Conservation (phyloP, 176 grass and related monocot species). For the Juncus inflexus region DNA sequence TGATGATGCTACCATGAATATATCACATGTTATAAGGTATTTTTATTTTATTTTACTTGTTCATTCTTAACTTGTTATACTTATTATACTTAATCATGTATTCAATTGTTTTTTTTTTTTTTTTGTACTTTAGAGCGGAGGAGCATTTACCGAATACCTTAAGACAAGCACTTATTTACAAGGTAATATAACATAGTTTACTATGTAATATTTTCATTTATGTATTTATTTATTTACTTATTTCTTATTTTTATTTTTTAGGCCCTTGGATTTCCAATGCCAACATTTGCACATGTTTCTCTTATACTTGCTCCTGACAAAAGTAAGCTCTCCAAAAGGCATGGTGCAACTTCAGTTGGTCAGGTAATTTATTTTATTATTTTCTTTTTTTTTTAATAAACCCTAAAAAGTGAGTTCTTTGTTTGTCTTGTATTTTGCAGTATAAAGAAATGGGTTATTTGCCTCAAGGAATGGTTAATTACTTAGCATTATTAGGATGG, state of each 20-base stretch:
- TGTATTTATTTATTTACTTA: background rate
- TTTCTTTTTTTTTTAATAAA: slow-evolving; percentile 15
- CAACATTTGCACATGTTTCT: slow-evolving; percentile 96
- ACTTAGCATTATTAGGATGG: slow-evolving; percentile 88
- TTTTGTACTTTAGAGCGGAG: slow-evolving; percentile 52
- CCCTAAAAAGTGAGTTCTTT: background rate
- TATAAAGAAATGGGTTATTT: slow-evolving; percentile 99
- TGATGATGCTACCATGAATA: slow-evolving; percentile 88
- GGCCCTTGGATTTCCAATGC: slow-evolving; percentile 96
- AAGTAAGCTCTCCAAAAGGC: slow-evolving; percentile 97
- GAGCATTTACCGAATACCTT: slow-evolving; percentile 99
- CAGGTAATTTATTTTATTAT: slow-evolving; percentile 41
- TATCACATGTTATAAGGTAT: slow-evolving; percentile 97
- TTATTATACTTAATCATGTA: background rate
- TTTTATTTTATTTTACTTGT: background rate
- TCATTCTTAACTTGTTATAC: no score
- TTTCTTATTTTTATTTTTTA: slow-evolving; percentile 18
- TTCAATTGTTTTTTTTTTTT: background rate
- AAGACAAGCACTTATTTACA: slow-evolving; percentile 93
- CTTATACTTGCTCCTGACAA: slow-evolving; percentile 96
- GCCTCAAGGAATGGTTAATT: slow-evolving; percentile 96
- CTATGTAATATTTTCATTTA: background rate
- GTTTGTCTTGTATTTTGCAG: slow-evolving; percentile 40
- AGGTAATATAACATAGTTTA: slow-evolving; percentile 43
- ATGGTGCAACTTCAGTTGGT: slow-evolving; percentile 96